Evolutionary conservation across 225 moss, liverwort and hornwort species (phyloP), one percentile per base, ranked within the genome.

Genomic region (Pleurozium schreberi): DNA sequence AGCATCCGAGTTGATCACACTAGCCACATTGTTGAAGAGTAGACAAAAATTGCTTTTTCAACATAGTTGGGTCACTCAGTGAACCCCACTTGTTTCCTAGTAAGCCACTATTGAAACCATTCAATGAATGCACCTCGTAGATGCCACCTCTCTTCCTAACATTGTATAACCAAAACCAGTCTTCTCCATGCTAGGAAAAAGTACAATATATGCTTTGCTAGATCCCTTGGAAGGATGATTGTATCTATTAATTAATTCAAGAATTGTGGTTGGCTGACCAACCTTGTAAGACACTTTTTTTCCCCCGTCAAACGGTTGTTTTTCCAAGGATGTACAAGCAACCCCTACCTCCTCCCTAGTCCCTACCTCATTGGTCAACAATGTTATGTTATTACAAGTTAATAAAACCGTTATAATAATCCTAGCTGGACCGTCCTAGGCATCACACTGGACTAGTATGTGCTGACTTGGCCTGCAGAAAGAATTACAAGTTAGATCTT

Each of bases 1-100:
- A 49, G 4, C 31, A 31, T 3, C 4, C n/a, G n/a, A 2, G 5
- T 17, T 45, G 10, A 71, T 71, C 3, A 25, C 1, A 1, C 7
- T 31, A 31, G 19, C 5, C 12, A 19, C 19, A 31, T 47, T 47
- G 6, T 74, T 11, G 11, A 74, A 47, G 47, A 31, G 31, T 11
- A 74, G 5, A 27, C 6, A 31, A 31, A 10, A 30, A 5, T 18
- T 1, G 1, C 1, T 45, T 26, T 28, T 71, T 10, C 27, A 28
- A 71, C 10, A 45, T 10, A 28, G 3, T 43, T 73, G 26, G 10
- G n/a, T n/a, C 9, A 8, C 16, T 21, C 9, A 17, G 8, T 21
- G 0, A 43, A 43, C 27, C 9, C 27, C 43, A 43, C 16, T 3
- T 16, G 2, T 16, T 43, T 38, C 16, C 36, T 43, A 43, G 3